These are phyloP conservation scores for Globisporangium spinosum DNA, from an alignment of 352 stramenopile species.

Conservation along the genomic window DNA sequence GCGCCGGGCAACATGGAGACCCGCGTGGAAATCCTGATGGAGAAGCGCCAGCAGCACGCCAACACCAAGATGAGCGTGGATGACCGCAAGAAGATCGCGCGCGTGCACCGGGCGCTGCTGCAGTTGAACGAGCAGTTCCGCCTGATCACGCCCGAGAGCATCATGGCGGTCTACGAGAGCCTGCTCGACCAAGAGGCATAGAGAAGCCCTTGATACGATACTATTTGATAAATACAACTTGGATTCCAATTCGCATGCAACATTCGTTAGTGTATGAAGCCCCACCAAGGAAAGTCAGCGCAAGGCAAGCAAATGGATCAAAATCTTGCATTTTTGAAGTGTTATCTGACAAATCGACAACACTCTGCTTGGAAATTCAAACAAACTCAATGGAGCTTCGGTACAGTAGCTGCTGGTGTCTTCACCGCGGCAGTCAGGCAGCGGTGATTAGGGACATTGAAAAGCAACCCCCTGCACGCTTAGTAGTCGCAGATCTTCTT, in stretches of 20 bases:
- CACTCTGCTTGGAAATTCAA: neutral
- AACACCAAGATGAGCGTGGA: slow-evolving; percentile 65
- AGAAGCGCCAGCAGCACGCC: slow-evolving; percentile 89
- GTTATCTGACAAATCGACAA: neutral
- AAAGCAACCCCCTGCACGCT: neutral
- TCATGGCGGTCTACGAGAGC: slow-evolving; percentile 82
- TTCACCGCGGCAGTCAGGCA: neutral
- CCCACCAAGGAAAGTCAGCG: neutral
- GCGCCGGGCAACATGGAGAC: slow-evolving; percentile 63
- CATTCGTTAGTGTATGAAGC: neutral
- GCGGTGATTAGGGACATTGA: neutral
- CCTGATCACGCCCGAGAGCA: slow-evolving; percentile 90
- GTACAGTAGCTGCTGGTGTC: neutral
- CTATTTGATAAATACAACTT: slow-evolving; percentile 10
- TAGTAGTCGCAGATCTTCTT: slow-evolving; percentile 21
- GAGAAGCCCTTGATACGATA: neutral
- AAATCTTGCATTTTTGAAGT: neutral
- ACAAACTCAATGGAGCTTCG: neutral
- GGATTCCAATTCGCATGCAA: neutral
- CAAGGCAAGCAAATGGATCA: neutral
- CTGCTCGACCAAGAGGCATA: slow-evolving; percentile 31
- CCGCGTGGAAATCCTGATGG: slow-evolving; percentile 88
- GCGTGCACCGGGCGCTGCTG: slow-evolving; percentile 88
- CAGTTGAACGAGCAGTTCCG: slow-evolving; percentile 86
- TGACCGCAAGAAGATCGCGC: slow-evolving; percentile 81